Base-by-base conservation (phyloP, 208 protist species). In the Wallacemonas sp. region DNA sequence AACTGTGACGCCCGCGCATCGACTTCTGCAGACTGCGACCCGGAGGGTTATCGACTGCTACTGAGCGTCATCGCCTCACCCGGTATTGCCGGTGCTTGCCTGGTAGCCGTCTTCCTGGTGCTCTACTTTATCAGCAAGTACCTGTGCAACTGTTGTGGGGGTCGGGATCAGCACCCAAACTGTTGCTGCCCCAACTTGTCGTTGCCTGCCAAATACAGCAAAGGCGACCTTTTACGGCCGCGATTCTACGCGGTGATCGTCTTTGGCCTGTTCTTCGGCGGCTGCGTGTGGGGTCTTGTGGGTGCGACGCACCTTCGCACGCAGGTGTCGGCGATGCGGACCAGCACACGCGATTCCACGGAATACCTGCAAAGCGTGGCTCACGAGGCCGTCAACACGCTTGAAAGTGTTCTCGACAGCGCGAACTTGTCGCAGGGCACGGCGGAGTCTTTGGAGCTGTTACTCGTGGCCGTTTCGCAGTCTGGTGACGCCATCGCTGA, bases 121-220 rank as follows among this genome's bases (percentile, higher is more conserved):
- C 10, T 80, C 0, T 85, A 85, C 62, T 66, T 78, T 64, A 36
- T 73, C 8, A 12, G 57, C 26, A 78, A 78, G 19, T 85, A 85
- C 38, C 22, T 71, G 27, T 82, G 59, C 36, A 63, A 81, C 46
- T 79, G 82, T 45, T 89, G 82, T 61, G 74, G 82, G n/a, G 78
- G 78, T 0, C 60, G 71, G 6, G 42, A 58, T 8, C 77, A 78
- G 50, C 52, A 32, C 17, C 70, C 74, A 24, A 82, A 82, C 29
- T 77, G 78, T 44, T 87, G 81, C 58, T 81, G 46, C 33, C 73
- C 81, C 9, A 48, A 67, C 33, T 63, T 39, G 13, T 32, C 22
- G 39, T 27, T 67, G 2, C 29, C 69, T 15, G 72, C 75, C 44
- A 74, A 67, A 52, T 89, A 89, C 68, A 72, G 41, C 65, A 73